Percentiles rank a stretch among this genome's conserved stretches.
Conservation (phyloP, 495 filamentous ascomycete genomes). For the Stereocaulon alpinum region DNA sequence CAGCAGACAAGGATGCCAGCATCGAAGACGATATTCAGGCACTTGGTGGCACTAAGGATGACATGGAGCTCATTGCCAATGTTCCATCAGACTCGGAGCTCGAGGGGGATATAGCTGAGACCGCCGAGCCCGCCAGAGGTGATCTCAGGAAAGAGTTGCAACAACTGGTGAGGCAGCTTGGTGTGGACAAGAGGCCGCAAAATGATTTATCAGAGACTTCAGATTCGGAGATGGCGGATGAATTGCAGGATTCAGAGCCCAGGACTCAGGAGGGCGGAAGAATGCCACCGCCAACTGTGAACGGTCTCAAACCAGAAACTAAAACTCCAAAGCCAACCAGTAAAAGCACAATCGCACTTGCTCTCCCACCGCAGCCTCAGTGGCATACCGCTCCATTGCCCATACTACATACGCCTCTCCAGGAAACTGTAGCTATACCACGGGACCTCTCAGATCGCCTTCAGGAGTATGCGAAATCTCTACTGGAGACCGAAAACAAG, state of each 20-base stretch:
- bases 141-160: slow-evolving; percentile 30
- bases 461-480: slow-evolving; percentile 58
- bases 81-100: slow-evolving; percentile 53
- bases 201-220: slow-evolving; percentile 28
- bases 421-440: slow-evolving; percentile 41
- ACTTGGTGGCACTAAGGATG: slow-evolving; percentile 68
- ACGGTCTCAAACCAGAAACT: not conserved
- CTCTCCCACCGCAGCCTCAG: slow-evolving; percentile 1
- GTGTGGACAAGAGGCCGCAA: slow-evolving; percentile 36
- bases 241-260: slow-evolving; percentile 20
- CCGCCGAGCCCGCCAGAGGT: slow-evolving; percentile 24
- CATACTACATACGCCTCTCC: slow-evolving; percentile 35
- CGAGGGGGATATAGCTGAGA: slow-evolving; percentile 30
- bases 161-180: slow-evolving; percentile 36
- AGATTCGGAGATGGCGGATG: slow-evolving; percentile 27
- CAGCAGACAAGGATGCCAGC: not conserved
- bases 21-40: slow-evolving; percentile 53
- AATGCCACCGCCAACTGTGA: not conserved
- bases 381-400: slow-evolving; percentile 69
- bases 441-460: slow-evolving; percentile 56
- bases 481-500: slow-evolving; percentile 65
- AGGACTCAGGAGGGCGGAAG: slow-evolving; percentile 14
- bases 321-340: not conserved
- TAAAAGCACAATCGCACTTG: not conserved
- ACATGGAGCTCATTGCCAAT: slow-evolving; percentile 54